A percentile compares a stretch with the other conserved stretches of the same genome.
These are phyloP conservation scores for Colletotrichum sublineola DNA, from an alignment of 2,329 filamentous ascomycete species.

Conservation along the genomic window DNA sequence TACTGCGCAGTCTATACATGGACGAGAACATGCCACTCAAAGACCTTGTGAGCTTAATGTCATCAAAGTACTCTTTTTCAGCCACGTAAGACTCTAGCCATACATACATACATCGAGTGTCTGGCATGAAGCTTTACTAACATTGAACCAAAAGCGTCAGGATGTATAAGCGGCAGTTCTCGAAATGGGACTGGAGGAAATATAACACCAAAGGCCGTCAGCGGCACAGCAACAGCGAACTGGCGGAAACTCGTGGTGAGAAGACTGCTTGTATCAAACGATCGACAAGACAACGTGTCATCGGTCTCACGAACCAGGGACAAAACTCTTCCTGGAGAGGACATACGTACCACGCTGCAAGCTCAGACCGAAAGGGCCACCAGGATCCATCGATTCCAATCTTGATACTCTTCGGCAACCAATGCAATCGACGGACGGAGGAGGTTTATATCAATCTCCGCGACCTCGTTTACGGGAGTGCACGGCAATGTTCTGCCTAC, in stretches of 20 bases:
- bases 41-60: not conserved
- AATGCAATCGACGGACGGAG: not conserved
- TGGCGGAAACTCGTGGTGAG: not conserved
- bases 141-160: not conserved
- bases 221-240: too few species aligned
- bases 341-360: not conserved
- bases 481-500: not conserved
- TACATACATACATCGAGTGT: not conserved
- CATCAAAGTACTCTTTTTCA: not conserved
- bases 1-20: not conserved
- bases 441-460: not conserved
- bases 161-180: conserved; percentile 13
- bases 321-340: not conserved
- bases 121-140: not conserved
- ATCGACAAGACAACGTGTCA: not conserved
- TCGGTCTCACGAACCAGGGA: not conserved
- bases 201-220: conserved; percentile 5
- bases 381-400: not conserved
- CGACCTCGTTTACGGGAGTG: not conserved
- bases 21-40: not conserved
- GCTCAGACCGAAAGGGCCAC: not conserved
- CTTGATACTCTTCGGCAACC: not conserved
- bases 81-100: not conserved
- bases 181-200: conserved; percentile 17
- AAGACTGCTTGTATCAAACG: not conserved